phyloP scores from a whole-genome alignment of 352 stramenopile genomes.

The Phytophthora brassicae region DNA sequence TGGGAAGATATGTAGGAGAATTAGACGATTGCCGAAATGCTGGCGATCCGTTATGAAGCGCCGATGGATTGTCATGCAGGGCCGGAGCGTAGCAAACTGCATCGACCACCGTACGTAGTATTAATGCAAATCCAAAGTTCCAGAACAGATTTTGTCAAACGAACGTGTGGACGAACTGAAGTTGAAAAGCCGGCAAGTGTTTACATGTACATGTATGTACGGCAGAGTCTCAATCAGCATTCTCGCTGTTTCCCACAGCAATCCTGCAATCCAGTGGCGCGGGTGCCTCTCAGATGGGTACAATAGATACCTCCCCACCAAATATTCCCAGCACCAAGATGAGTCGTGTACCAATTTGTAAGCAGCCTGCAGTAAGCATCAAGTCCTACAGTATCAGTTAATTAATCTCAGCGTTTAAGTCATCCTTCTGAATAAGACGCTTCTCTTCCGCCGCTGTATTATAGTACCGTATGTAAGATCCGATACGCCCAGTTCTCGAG shows the following conservation, averaged over 20 bases:
- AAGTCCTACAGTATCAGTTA: neutral
- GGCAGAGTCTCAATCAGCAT: constrained; percentile 9
- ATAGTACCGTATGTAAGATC: too few species aligned
- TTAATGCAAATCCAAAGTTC: neutral
- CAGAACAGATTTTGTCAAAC: constrained; percentile 13
- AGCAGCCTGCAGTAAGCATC: neutral
- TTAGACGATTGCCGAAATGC: constrained; percentile 10
- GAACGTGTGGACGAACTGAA: constrained; percentile 11
- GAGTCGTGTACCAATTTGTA: too few species aligned
- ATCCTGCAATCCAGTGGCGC: constrained; percentile 5
- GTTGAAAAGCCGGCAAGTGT: constrained; percentile 9
- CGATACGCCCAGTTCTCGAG: neutral
- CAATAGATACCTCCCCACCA: constrained; percentile 11
- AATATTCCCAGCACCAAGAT: constrained; percentile 18
- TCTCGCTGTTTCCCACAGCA: constrained; percentile 18
- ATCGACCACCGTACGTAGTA: neutral
- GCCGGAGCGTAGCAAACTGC: too few species aligned
- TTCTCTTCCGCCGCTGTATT: constrained; percentile 24
- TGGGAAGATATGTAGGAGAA: constrained; percentile 20
- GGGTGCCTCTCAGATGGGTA: constrained; percentile 27
- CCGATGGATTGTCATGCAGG: too few species aligned
- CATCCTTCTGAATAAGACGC: constrained; percentile 13
- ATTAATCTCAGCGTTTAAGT: too few species aligned
- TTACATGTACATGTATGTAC: neutral
- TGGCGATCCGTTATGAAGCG: too few species aligned